phyloP scores from a whole-genome alignment of 257 asterid species.

The Nicotiana paniculata region DNA sequence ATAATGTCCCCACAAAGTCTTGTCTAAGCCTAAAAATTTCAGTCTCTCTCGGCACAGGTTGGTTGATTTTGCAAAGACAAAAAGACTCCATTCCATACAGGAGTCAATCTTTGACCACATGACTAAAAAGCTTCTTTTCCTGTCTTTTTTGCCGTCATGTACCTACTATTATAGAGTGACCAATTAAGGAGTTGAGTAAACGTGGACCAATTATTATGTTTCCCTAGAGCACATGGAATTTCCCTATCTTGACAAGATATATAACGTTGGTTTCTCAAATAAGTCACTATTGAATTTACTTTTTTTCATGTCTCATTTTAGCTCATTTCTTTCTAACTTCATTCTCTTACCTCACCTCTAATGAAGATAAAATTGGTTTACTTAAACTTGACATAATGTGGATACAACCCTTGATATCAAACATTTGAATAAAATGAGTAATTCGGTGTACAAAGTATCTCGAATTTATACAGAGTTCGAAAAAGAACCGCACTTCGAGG shows the following conservation, averaged over 20 bases:
- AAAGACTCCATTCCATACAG: neutral
- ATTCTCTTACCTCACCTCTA: neutral
- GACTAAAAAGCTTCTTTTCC: neutral
- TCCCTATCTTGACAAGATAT: neutral
- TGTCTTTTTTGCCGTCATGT: neutral
- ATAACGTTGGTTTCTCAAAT: neutral
- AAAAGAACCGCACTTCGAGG: too few relatives aligned
- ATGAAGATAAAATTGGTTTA: neutral
- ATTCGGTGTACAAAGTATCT: fast-evolving
- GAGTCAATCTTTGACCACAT: neutral
- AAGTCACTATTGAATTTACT: neutral
- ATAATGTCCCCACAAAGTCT: neutral
- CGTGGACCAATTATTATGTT: neutral
- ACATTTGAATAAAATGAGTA: too few relatives aligned
- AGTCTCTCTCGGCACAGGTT: neutral
- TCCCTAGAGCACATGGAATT: neutral
- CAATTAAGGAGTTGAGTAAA: neutral
- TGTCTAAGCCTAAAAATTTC: neutral
- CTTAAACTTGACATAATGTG: neutral
- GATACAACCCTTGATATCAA: too few relatives aligned
- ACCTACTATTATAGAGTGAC: neutral
- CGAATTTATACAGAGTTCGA: too few relatives aligned
- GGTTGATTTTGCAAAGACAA: neutral
- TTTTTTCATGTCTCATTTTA: neutral
- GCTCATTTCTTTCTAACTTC: neutral